These are phyloP conservation scores for Rhizomucor pusillus DNA, from an alignment of 371 early-diverging fungal genomes.

Conservation along the genomic window DNA sequence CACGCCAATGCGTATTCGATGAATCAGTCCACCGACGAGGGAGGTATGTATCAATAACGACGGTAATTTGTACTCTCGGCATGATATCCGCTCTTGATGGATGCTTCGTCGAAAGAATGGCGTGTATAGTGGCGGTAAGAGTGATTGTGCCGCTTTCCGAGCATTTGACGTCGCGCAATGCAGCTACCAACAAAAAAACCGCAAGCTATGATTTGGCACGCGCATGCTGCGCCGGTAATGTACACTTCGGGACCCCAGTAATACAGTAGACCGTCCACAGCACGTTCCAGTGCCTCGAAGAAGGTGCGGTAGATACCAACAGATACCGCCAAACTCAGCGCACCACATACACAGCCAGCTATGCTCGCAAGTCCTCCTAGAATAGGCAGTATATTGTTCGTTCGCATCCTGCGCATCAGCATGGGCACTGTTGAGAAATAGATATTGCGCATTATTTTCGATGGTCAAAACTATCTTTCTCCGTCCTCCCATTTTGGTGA, in stretches of 20 bases:
- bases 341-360: slow-evolving; percentile 19
- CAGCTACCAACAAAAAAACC: slow-evolving; percentile 20
- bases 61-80: too few relatives aligned
- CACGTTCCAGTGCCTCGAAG: slow-evolving; percentile 12
- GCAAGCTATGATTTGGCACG: slow-evolving; percentile 17
- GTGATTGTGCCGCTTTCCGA: slow-evolving; percentile 1
- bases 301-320: slow-evolving; percentile 28
- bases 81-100: too few relatives aligned
- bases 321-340: slow-evolving; percentile 19
- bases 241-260: slow-evolving; percentile 33
- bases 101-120: slow-evolving; percentile 1
- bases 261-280: slow-evolving; percentile 21
- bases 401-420: slow-evolving; percentile 16
- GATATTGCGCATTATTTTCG: too few relatives aligned
- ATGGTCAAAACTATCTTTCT: too few relatives aligned
- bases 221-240: slow-evolving; percentile 21
- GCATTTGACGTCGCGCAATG: not conserved
- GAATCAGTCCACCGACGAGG: too few relatives aligned
- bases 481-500: too few relatives aligned
- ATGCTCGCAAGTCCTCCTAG: slow-evolving; percentile 22
- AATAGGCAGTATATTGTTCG: slow-evolving; percentile 25
- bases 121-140: slow-evolving; percentile 6
- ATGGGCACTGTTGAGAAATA: slow-evolving; percentile 5
- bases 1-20: too few relatives aligned
- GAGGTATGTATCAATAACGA: too few relatives aligned